phyloP scores from a whole-genome alignment of 2,329 filamentous ascomycete species.

The Neofusicoccum umdonicola region DNA sequence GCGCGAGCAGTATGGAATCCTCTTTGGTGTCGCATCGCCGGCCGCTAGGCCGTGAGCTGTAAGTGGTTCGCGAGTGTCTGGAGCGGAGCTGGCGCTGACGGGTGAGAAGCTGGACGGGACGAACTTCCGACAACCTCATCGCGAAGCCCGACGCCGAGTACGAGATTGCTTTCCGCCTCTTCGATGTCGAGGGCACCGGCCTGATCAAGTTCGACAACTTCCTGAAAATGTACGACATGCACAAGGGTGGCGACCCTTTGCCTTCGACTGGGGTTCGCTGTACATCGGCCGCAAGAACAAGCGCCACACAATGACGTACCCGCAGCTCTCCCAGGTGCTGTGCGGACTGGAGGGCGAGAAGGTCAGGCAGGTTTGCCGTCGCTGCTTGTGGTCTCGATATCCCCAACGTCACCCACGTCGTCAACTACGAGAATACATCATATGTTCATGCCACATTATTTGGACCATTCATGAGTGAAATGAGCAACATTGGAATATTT shows the following conservation, averaged over 20 bases:
- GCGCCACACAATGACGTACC: slow-evolving; percentile 88
- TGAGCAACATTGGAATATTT: no score
- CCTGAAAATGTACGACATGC: slow-evolving; percentile 77
- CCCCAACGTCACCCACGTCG: no score
- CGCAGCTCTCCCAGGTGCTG: slow-evolving; percentile 97
- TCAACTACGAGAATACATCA: no score
- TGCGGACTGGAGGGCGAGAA: slow-evolving; percentile 93
- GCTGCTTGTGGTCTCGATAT: no score
- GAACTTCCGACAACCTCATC: slow-evolving; percentile 87
- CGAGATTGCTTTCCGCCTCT: slow-evolving; percentile 95
- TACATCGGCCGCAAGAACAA: slow-evolving; percentile 88
- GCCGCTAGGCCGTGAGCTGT: slow-evolving; percentile 63
- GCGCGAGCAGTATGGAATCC: slow-evolving; percentile 89
- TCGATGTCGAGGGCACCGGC: slow-evolving; percentile 81
- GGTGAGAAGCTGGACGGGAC: slow-evolving; percentile 68
- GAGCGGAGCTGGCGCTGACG: no score
- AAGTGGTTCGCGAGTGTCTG: no score
- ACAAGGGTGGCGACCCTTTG: slow-evolving; percentile 80
- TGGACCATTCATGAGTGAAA: no score
- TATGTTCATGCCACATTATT: no score
- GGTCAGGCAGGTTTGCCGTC: slow-evolving; percentile 75
- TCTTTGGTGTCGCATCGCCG: slow-evolving; percentile 79
- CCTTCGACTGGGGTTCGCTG: slow-evolving; percentile 93
- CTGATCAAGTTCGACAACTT: slow-evolving; percentile 88
- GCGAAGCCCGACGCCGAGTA: slow-evolving; percentile 96